Percentiles rank a stretch among this genome's conserved stretches.
Conservation (phyloP, 306 rosid genomes). For the Medicago truncatula region MtrunA17r5.0-ANR NC_053048.1:48038501-48039000, state of each 20-base stretch:
- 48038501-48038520: too few relatives aligned
- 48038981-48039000: constrained; percentile 14
- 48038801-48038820: constrained; percentile 97
- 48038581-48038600: constrained; percentile 7
- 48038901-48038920: constrained; percentile 86
- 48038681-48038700: constrained; percentile 58
- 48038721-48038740: constrained; percentile 88
- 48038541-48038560: neutral
- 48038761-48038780: constrained; percentile 91
- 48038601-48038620: neutral
- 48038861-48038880: constrained; percentile 92
- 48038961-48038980: neutral
- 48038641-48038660: neutral
- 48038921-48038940: constrained; percentile 76
- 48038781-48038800: constrained; percentile 90
- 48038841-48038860: constrained; percentile 94
- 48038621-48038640: constrained; percentile 8
- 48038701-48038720: constrained; percentile 88
- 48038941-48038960: constrained; percentile 2
- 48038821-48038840: constrained; percentile 92
- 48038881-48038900: constrained; percentile 89
- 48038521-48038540: constrained; percentile 18
- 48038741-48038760: constrained; percentile 94
- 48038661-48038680: neutral
- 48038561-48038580: neutral